Evolutionary conservation across 2,329 filamentous ascomycete species (phyloP).

Genomic region (Exophiala bonariae): DNA sequence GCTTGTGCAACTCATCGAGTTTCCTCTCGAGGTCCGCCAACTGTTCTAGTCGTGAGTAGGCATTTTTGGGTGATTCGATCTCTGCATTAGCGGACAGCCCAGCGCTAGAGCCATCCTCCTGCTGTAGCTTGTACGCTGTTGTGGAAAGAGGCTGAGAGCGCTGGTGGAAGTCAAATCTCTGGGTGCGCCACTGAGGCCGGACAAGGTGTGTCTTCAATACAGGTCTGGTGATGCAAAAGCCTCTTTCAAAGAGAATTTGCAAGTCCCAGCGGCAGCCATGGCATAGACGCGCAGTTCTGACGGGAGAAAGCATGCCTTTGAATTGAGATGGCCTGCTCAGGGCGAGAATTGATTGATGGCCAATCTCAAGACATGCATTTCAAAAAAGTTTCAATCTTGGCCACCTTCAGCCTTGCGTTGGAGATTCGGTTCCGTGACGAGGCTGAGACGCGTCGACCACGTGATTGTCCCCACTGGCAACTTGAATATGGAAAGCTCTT

Average conservation of each 20-base stretch:
- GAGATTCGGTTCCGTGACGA: too few relatives aligned
- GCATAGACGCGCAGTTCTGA: slow-evolving; percentile 23
- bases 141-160: neutral
- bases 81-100: too few relatives aligned
- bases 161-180: neutral
- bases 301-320: slow-evolving; percentile 17
- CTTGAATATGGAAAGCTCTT: too few relatives aligned
- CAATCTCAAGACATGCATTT: neutral
- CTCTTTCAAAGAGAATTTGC: slow-evolving; percentile 34
- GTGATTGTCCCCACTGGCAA: too few relatives aligned
- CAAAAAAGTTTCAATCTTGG: too few relatives aligned
- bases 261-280: slow-evolving; percentile 37
- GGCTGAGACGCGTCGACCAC: too few relatives aligned
- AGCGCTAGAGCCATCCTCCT: too few relatives aligned
- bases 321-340: too few relatives aligned
- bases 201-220: slow-evolving; percentile 6
- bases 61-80: too few relatives aligned
- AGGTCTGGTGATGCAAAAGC: slow-evolving; percentile 29
- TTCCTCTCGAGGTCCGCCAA: neutral
- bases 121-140: neutral
- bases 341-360: neutral
- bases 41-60: neutral
- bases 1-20: neutral
- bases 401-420: too few relatives aligned
- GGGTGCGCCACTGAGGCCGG: slow-evolving; percentile 12